Evolutionary conservation across 805 yeast species (phyloP), one percentile per base, ranked within the genome.

Genomic region (Metschnikowia borealis): DNA sequence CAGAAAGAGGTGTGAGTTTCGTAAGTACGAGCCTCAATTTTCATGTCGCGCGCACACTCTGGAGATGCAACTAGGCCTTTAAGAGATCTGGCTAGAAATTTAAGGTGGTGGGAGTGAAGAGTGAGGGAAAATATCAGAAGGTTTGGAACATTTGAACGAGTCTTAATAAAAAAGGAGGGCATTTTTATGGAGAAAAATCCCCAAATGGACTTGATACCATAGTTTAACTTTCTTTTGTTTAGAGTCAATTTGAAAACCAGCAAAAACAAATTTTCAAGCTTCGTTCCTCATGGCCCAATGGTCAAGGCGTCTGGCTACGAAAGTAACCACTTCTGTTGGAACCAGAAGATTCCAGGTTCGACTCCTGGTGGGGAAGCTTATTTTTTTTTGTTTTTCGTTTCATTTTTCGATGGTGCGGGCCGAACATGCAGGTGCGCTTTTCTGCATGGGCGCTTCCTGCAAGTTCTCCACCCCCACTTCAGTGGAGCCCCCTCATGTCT

Each of bases 301-400:
- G 84, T 80, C 82, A 80, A 80, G 84, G 83, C 84, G 83, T 80
- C 83, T 78, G 84, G 83, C 84, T 80, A 80, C 84, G 84, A 75
- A 70, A 66, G 73, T 69, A 69, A 65, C 73, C 73, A 70, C 75
- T 69, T 68, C 73, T 64, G 67, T 62, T 65, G 73, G 72, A 71
- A 74, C 75, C 78, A 73, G 76, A 71, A 73, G 78, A 71, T 72
- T 75, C 78, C 77, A 73, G 79, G 78, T 74, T 74, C 78, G 79
- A 74, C 75, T 72, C 77, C 77, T 72, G 76, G 77, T 71, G 77
- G 77, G 77, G 77, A 71, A 75, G 78, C 73, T 67, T 56, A 33
- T 58, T 68, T 74, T 68, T 74, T 71, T 70, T 57, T 14, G 0
- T 8, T 36, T 26, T 8, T 26, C 29, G 21, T 3, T 20, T 20